Evolutionary conservation across 1,284 basidiomycete species (phyloP), one percentile per base, ranked within the genome.

Genomic region (Pholiota adiposa): DNA sequence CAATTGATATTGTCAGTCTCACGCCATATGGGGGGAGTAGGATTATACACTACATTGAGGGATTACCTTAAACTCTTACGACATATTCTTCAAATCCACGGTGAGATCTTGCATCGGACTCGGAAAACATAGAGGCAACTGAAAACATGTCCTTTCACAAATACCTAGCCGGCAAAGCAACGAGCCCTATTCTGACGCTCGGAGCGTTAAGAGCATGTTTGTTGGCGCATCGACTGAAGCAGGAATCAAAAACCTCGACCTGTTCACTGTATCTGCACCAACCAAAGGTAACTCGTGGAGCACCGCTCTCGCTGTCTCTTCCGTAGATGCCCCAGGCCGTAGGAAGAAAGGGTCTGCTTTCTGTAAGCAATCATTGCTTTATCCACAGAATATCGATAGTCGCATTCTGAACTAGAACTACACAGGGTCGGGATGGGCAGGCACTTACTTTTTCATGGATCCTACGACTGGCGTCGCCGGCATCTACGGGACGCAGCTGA

Each of bases 331-430:
- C 51, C 68, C 67, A 11, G 63, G 62, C 23, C 63, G 60, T 40
- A 62, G 71, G 11, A 68, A 64, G 59, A 68, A 69, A 57, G 67
- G 66, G 8, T 68, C 69, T 9, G 70, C 60, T 9, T 70, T 65
- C 43, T 72, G 69, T 70, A 34, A 52, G 68, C 64, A 3, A 43
- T 16, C 18, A 4, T 31, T 11, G 4, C 29, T 31, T 31, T 31
- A n/a, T 16, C 5, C 8, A 33, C 36, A 14, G 16, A 7, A 1
- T 21, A 21, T 16, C 29, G 29, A 4, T 4, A 31, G 29, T n/a
- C 11, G 11, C 34, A 14, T 31, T 23, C 21, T 43, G 19, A 40
- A 18, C 5, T 21, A 29, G 27, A 31, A 38, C 23, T 3, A 5
- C 16, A 38, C 41, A 63, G 61, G 61, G 61, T 53, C 46, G 5